These are phyloP conservation scores for Spiromastix sp. DNA, from an alignment of 2,329 filamentous ascomycete species.

Conservation along the genomic window DNA sequence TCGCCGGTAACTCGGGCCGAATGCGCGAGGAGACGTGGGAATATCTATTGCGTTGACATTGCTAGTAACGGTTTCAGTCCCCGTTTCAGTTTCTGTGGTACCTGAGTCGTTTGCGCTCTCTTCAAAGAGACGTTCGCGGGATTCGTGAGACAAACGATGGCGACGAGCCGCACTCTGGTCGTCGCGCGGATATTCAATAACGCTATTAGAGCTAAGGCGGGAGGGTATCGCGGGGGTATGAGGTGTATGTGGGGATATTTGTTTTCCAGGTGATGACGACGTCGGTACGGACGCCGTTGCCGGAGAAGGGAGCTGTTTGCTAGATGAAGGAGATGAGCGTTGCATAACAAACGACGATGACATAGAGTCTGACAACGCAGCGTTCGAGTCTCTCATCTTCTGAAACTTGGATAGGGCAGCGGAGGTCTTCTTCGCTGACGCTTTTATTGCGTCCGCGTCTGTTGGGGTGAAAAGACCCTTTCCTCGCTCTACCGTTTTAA, in stretches of 20 bases:
- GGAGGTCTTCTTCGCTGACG: slow-evolving; percentile 62
- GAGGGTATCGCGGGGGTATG: slow-evolving; percentile 92
- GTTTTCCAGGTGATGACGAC: slow-evolving; percentile 82
- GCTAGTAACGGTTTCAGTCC: slow-evolving; percentile 22
- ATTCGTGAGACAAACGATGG: slow-evolving; percentile 19
- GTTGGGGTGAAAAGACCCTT: slow-evolving; percentile 69
- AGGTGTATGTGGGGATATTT: slow-evolving; percentile 78
- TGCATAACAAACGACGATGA: slow-evolving; percentile 80
- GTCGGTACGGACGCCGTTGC: slow-evolving; percentile 66
- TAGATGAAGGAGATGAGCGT: slow-evolving; percentile 66
- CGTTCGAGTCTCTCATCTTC: slow-evolving; percentile 79
- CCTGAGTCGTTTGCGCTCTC: too few species aligned
- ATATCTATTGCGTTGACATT: slow-evolving; percentile 38
- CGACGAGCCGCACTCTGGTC: slow-evolving; percentile 23
- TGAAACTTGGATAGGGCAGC: slow-evolving; percentile 79
- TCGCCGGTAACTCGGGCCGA: slow-evolving; percentile 30
- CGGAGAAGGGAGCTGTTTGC: slow-evolving; percentile 60
- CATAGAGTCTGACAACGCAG: slow-evolving; percentile 83
- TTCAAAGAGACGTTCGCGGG: slow-evolving; percentile 23
- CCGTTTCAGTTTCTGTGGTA: slow-evolving; percentile 23
- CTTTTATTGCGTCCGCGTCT: slow-evolving; percentile 48
- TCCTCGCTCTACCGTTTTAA: slow-evolving; percentile 77
- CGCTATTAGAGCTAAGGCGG: slow-evolving; percentile 82
- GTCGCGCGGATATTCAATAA: slow-evolving; percentile 54
- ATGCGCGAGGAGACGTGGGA: slow-evolving; percentile 36